phyloP scores from a whole-genome alignment of 2,329 filamentous ascomycete genomes.

The Claviceps lovelessii region DNA sequence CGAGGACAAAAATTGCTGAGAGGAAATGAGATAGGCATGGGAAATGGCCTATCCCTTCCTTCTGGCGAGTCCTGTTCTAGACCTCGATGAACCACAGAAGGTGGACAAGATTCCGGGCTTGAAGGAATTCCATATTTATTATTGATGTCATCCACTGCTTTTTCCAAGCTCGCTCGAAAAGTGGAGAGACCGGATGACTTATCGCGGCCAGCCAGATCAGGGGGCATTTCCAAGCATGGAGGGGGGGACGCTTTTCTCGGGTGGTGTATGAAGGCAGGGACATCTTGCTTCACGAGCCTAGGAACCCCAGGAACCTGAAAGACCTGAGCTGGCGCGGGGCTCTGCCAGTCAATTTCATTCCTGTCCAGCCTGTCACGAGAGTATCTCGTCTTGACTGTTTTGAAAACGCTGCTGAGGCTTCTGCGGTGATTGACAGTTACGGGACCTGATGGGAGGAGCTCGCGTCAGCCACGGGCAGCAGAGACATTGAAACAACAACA shows the following conservation, averaged over 20 bases:
- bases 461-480: not conserved
- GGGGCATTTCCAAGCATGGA: conserved; percentile 16
- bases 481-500: not conserved
- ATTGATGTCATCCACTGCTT: conserved; percentile 17
- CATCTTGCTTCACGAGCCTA: not conserved
- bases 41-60: not conserved
- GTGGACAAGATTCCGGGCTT: not conserved
- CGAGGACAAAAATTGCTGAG: conserved; percentile 7
- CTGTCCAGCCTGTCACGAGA: conserved; percentile 11
- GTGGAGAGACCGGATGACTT: conserved; percentile 10
- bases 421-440: conserved; percentile 10
- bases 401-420: conserved; percentile 18
- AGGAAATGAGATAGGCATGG: not conserved
- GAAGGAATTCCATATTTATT: conserved; percentile 12
- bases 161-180: conserved; percentile 17
- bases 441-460: not conserved
- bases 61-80: not conserved
- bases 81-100: not conserved
- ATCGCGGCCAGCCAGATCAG: conserved; percentile 13
- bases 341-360: conserved; percentile 1
- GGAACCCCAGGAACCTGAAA: not conserved
- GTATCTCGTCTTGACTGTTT: conserved; percentile 15
- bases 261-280: not conserved
- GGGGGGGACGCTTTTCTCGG: conserved; percentile 7
- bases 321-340: not conserved